Evolutionary conservation across 140 eudicot species (phyloP).

Genomic region (Oenanthe javanica): DNA sequence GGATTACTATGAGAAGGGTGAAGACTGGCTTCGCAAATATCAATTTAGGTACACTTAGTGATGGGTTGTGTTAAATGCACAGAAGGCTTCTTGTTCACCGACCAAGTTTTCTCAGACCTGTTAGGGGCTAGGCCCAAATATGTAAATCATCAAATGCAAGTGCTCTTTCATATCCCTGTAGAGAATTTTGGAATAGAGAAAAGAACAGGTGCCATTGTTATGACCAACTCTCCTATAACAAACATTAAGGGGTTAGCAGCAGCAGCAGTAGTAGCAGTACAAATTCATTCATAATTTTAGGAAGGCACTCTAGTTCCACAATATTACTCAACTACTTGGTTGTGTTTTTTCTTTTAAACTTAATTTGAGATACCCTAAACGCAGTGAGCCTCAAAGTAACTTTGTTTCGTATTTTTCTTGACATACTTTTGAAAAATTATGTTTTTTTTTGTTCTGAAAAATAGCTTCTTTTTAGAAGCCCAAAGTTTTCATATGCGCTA

Average conservation of each 20-base stretch:
- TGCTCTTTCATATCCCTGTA: neutral
- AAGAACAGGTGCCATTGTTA: neutral
- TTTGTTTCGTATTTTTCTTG: no score
- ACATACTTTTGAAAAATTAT: no score
- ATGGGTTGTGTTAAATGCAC: neutral
- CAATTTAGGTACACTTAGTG: slow-evolving; percentile 56
- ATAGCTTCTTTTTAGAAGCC: no score
- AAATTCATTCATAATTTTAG: neutral
- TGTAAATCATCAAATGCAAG: neutral
- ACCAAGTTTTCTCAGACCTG: neutral
- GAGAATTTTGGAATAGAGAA: neutral
- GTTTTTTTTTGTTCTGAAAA: no score
- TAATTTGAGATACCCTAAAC: no score
- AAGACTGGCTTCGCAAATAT: slow-evolving; percentile 75
- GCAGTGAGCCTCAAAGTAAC: no score
- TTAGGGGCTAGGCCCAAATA: neutral
- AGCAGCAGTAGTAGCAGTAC: neutral
- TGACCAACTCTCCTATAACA: neutral
- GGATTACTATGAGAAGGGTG: slow-evolving; percentile 92
- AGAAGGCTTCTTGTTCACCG: neutral
- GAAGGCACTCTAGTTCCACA: no score
- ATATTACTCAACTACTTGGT: neutral
- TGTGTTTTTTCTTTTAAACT: no score
- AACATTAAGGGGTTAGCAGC: neutral
- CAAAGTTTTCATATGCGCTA: no score